Evolutionary conservation across 2,329 filamentous ascomycete species (phyloP).

Genomic region (Simplicillium sp.): DNA sequence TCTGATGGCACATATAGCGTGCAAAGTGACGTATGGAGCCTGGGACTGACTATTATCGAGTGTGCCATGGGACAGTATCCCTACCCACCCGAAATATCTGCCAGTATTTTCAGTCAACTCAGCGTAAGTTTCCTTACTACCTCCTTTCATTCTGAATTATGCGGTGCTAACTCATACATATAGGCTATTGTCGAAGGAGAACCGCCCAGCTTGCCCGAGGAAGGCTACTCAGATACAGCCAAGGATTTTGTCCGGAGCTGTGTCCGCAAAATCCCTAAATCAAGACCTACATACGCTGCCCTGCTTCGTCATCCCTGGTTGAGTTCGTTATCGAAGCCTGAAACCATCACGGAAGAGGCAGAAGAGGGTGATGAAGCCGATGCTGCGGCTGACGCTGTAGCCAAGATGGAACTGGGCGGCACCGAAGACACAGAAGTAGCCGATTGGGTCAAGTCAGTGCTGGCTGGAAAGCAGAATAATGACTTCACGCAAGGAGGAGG

Average conservation of each 20-base stretch:
- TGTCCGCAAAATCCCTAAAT: slow-evolving; percentile 83
- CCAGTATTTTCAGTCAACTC: slow-evolving; percentile 95
- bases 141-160: not conserved
- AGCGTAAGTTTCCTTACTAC: slow-evolving; percentile 56
- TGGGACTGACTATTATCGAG: slow-evolving; percentile 91
- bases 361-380: slow-evolving; percentile 49
- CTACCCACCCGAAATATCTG: slow-evolving; percentile 93
- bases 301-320: slow-evolving; percentile 88
- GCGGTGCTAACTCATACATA: slow-evolving; percentile 6
- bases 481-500: slow-evolving; percentile 33
- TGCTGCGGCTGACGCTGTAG: slow-evolving; percentile 28
- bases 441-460: slow-evolving; percentile 66
- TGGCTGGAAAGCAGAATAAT: slow-evolving; percentile 50
- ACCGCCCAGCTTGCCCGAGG: slow-evolving; percentile 74
- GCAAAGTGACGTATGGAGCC: slow-evolving; percentile 95
- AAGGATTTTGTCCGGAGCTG: slow-evolving; percentile 83
- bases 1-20: slow-evolving; percentile 88
- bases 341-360: slow-evolving; percentile 62
- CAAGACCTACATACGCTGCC: slow-evolving; percentile 89
- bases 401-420: slow-evolving; percentile 29
- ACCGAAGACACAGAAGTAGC: slow-evolving; percentile 72
- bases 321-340: slow-evolving; percentile 61
- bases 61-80: slow-evolving; percentile 92
- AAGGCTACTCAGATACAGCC: slow-evolving; percentile 69
- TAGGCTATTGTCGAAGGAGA: slow-evolving; percentile 97